Base-by-base conservation (phyloP, 202 grass and related monocot species). In the Panicum hallii region DNA sequence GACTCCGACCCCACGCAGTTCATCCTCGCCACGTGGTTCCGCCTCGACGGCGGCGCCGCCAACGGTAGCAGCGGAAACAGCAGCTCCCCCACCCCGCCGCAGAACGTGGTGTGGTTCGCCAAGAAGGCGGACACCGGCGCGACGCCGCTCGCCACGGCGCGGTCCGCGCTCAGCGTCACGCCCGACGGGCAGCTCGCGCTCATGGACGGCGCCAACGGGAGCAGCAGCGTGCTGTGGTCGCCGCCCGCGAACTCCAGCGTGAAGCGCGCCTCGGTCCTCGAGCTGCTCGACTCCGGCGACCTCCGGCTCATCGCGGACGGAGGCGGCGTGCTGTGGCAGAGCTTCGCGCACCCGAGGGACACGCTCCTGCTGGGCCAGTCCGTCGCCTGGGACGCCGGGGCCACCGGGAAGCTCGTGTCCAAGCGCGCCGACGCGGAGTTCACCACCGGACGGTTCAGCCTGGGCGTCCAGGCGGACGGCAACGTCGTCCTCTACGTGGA, bases 311-410 rank as follows among this genome's bases (percentile, higher is more conserved):
- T 63, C 11, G 49, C n/a, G 53, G 52, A 1, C 10, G 5, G 1
- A 2, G 53, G 74, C 4, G 11, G 2, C 15, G 55, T 49, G 34
- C 12, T 86, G 22, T 88, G 90, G 88, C 44, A 84, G 47, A 95
- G 90, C 83, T 95, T 95, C 56, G 0, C 15, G 49, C 28, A 64
- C 11, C 90, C 90, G 15, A 90, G 70, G 7, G 88, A 95, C 67
- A 90, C 88, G 22, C 82, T 95, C 62, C 75, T 95, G 5, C 86
- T 90, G 5, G 68, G 34, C 0, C 90, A 90, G 72, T 48, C 13
- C 11, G 42, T 92, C n/a, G 30, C 63, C 13, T 22, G 7, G 20
- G 26, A 74, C 9, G 12, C 0, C 11, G 15, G 0, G 15, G 23
- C 67, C 20, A 0, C 63, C 2, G 50, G 67, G 52, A 80, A 52